Evolutionary conservation across 2,329 filamentous ascomycete species (phyloP), one percentile per base, ranked within the genome.

Genomic region (Botrytis sinoallii): DNA sequence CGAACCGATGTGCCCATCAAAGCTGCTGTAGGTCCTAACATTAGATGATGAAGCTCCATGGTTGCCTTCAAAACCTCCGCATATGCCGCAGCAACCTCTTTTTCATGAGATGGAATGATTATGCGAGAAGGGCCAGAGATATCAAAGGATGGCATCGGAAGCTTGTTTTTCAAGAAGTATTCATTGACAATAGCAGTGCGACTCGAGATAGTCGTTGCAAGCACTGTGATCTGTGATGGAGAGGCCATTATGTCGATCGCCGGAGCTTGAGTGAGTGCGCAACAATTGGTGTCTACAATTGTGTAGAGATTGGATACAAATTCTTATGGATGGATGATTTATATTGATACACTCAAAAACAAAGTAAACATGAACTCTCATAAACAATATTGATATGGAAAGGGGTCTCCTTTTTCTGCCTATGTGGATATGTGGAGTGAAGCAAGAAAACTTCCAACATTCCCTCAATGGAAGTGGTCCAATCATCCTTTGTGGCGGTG

Each of bases 1-100:
- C 55, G n/a, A n/a, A 70, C 68, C 55, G 68, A 70, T 20, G 22
- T 46, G 20, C 55, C 14, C 68, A 70, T 70, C 22, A 70, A 38
- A n/a, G 61, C 35, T 5, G 68, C 68, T n/a, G 55, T 70, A 20
- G 68, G 68, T 46, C 68, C 68, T 22, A 70, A 29, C 55, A 70
- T 63, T 12, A 70, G 68, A 12, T 70, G 42, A 42, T 70, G 68
- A 10, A 70, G 40, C 20, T 70, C 68, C 55, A 63, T 63, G 40
- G 68, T 70, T 44, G 68, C 68, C 7, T 57, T 38, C 1, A 70
- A 42, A n/a, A 70, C 40, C 20, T 70, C 55, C 22, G 68, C 40
- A 48, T 70, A 46, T 22, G 55, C 68, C n/a, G n/a, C 38, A 32
- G 55, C 7, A n/a, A 70, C 68, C 10, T 35, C n/a, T n/a, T 48